Percentiles rank a stretch among this genome's conserved stretches.
These are phyloP conservation scores for Orbilia blumenaviensis DNA, from an alignment of 2,329 filamentous ascomycete genomes.

Conservation along the genomic window DNA sequence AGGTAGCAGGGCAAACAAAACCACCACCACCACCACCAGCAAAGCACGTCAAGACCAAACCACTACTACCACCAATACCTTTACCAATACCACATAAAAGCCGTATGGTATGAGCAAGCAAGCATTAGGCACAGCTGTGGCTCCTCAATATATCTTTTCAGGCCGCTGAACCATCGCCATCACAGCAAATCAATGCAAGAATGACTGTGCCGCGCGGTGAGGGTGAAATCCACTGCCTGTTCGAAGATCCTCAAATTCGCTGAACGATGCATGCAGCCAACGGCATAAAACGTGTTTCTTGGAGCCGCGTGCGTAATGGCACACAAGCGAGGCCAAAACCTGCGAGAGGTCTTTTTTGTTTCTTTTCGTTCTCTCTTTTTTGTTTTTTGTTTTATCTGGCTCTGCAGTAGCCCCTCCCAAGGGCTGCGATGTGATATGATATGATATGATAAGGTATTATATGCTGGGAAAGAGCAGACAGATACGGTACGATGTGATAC, in stretches of 20 bases:
- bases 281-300: conserved; percentile 38
- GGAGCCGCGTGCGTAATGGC: conserved; percentile 50
- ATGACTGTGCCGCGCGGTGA: not conserved
- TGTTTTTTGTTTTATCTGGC: conserved; percentile 10
- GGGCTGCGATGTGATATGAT: not conserved
- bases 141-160: not conserved
- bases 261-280: conserved; percentile 18
- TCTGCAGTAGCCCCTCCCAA: not conserved
- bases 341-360: too few relatives aligned
- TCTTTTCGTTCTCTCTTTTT: too few relatives aligned
- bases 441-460: conserved; percentile 18
- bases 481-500: not conserved
- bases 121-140: not conserved
- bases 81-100: too few relatives aligned
- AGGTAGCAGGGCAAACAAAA: not conserved
- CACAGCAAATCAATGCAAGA: not conserved
- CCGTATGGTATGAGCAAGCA: too few relatives aligned
- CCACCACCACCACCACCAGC: not conserved
- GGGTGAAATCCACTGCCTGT: not conserved
- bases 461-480: not conserved
- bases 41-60: not conserved
- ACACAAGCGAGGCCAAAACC: conserved; percentile 15
- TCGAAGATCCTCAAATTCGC: conserved; percentile 22
- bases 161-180: not conserved
- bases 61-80: too few relatives aligned